Percentiles rank a stretch among this genome's conserved stretches.
Evolutionary conservation across 177 flowering plant species (phyloP).

Genomic region (Vitis hybrid): DNA sequence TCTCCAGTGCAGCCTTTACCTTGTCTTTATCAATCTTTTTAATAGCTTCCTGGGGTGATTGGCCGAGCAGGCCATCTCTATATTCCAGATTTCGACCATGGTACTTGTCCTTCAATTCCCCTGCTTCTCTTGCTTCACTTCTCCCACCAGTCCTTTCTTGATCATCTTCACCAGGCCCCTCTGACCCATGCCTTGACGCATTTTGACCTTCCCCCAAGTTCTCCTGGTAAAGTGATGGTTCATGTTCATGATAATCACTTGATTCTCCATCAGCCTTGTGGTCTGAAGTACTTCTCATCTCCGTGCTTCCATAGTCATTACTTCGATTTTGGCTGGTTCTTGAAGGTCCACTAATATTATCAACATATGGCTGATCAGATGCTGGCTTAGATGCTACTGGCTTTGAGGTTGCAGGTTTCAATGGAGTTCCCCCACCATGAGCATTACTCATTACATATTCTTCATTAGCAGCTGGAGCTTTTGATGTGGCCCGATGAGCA

Average conservation of each 20-base stretch:
- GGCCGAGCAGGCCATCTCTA: slow-evolving; percentile 46
- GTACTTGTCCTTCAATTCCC: slow-evolving; percentile 35
- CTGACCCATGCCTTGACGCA: slow-evolving; percentile 20
- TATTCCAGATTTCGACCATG: slow-evolving; percentile 15
- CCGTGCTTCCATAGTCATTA: slow-evolving; percentile 48
- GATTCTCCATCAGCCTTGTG: slow-evolving; percentile 29
- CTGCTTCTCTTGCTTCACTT: slow-evolving; percentile 39
- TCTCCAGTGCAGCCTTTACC: slow-evolving; percentile 75
- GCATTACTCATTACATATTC: slow-evolving; percentile 25
- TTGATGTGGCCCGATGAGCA: slow-evolving; percentile 38
- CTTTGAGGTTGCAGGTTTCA: slow-evolving; percentile 16
- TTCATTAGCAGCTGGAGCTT: slow-evolving; percentile 40
- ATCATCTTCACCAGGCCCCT: slow-evolving; percentile 29
- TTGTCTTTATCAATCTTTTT: slow-evolving; percentile 74
- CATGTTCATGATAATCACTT: no score
- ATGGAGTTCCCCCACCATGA: no score
- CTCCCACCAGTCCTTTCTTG: slow-evolving; percentile 35
- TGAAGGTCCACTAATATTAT: slow-evolving; percentile 34
- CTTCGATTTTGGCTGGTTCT: slow-evolving; percentile 38
- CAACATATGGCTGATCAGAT: slow-evolving; percentile 31
- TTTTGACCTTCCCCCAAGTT: slow-evolving; percentile 25
- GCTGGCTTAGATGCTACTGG: slow-evolving; percentile 26
- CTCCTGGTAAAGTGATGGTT: no score
- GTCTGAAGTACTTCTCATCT: slow-evolving; percentile 37
- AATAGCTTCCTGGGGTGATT: slow-evolving; percentile 64